Evolutionary conservation across 257 asterid genomes (phyloP), one percentile per base, ranked within the genome.

Genomic region (Paraleonurus japonicus): DNA sequence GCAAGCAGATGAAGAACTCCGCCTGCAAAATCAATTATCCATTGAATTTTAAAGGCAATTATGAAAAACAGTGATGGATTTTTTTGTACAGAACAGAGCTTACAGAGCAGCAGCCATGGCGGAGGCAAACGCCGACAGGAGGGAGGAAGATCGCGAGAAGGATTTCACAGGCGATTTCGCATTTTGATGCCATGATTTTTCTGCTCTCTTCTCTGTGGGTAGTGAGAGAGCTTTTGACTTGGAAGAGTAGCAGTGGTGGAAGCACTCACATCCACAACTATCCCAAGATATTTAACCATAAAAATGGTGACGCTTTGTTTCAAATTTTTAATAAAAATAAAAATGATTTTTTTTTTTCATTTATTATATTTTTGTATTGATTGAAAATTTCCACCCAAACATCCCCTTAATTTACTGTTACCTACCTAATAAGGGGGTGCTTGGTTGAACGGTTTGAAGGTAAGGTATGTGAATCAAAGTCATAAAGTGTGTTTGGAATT

Each of bases 21-120:
- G 45, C 48, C 92, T 88, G 84, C 28, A 60, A 80, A 79, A 60
- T 10, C 65, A 48, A 54, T 10, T 15, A 64, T 23, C 9, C 16
- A 23, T 1, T 13, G 2, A 11, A 28, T 65, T 12, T 39, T 30
- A 3, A 26, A 11, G 7, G 3, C 13, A 13, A 55, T 10, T 45
- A 37, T 15, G 45, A 65, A 47, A 68, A 47, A 22, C 7, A 66
- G 30, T 3, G 7, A 0, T 13, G 22, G 24, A 3, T 8, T 23
- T 50, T 3, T n/a, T n/a, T n/a, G 4, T 3, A 30, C 35, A 30
- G 61, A 2, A 4, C 2, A 16, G 20, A 13, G 67, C 86, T 76
- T 74, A 88, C 95, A 30, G 89, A 61, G 92, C 96, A 90, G 84
- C 96, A 91, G 71, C 97, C 96, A 64, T 84, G 85, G 67, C 96